A percentile compares a stretch with the other conserved stretches of the same genome.
phyloP scores from a whole-genome alignment of 495 filamentous ascomycete species.

The Clavariopsis aquatica region DNA sequence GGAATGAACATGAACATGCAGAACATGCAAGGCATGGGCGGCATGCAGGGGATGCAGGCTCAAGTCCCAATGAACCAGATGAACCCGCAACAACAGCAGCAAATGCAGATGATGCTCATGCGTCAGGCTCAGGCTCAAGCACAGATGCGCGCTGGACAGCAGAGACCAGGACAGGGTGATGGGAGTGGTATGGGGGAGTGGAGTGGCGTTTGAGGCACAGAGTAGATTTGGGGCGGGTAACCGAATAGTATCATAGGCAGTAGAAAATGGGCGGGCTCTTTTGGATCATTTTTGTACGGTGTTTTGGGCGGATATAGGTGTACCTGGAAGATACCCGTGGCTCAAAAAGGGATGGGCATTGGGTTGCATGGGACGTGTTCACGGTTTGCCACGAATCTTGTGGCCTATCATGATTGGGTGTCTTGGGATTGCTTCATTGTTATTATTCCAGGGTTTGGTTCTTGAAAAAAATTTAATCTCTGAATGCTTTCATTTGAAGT shows the following conservation, averaged over 20 bases:
- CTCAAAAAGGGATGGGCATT: not conserved
- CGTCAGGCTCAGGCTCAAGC: constrained; percentile 2
- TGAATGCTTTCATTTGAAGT: too few relatives aligned
- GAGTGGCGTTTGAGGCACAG: constrained; percentile 19
- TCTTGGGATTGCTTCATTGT: too few relatives aligned
- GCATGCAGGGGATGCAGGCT: constrained; percentile 13
- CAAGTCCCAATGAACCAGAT: constrained; percentile 20
- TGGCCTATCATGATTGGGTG: too few relatives aligned
- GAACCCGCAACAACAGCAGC: constrained; percentile 27
- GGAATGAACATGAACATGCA: constrained; percentile 22
- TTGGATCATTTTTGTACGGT: not conserved
- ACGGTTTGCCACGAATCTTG: not conserved
- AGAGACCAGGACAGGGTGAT: constrained; percentile 3
- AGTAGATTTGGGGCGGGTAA: too few relatives aligned
- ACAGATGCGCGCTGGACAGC: constrained; percentile 3
- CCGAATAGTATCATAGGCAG: too few relatives aligned
- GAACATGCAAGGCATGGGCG: constrained; percentile 24
- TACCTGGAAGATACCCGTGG: not conserved
- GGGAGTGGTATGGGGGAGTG: constrained; percentile 14
- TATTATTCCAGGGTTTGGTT: too few relatives aligned
- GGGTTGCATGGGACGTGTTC: not conserved
- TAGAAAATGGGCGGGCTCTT: not conserved
- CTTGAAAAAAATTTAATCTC: too few relatives aligned
- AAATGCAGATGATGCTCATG: constrained; percentile 14
- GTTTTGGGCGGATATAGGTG: not conserved